A percentile compares a stretch with the other conserved stretches of the same genome.
phyloP scores from a whole-genome alignment of 495 filamentous ascomycete species.

The Tuber microsphaerosporum region DNA sequence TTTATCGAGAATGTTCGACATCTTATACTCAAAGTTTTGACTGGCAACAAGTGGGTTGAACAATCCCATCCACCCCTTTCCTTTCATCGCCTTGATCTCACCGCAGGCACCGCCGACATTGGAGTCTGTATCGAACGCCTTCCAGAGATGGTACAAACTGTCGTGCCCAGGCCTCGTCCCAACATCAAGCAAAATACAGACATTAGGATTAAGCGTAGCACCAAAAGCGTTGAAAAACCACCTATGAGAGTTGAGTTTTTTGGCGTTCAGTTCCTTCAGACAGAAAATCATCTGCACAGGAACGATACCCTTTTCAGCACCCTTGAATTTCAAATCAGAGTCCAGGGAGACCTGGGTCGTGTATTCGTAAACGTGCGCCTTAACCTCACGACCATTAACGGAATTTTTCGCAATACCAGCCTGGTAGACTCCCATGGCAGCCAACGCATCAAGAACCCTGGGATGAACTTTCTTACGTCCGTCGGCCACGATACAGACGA shows the following conservation, averaged over 20 bases:
- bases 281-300: conserved; percentile 98
- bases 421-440: conserved; percentile 97
- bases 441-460: conserved; percentile 87
- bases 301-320: conserved; percentile 97
- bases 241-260: conserved; percentile 96
- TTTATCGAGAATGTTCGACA: conserved; percentile 98
- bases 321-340: conserved; percentile 93
- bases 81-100: conserved; percentile 94
- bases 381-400: conserved; percentile 62
- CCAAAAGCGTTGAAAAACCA: conserved; percentile 99
- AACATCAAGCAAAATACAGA: conserved; percentile 93
- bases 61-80: conserved; percentile 70
- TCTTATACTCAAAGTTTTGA: conserved; percentile 99
- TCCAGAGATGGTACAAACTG: conserved; percentile 97
- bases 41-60: conserved; percentile 92
- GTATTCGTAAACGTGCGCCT: conserved; percentile 96
- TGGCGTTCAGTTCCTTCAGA: conserved; percentile 93
- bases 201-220: conserved; percentile 82
- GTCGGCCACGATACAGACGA: conserved; percentile 92
- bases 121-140: conserved; percentile 95
- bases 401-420: conserved; percentile 97
- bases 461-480: conserved; percentile 91
- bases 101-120: conserved; percentile 94
- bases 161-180: conserved; percentile 81
- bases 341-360: conserved; percentile 97